Base-by-base conservation (phyloP, 2,329 filamentous ascomycete species). In the Fusarium hostae region DNA sequence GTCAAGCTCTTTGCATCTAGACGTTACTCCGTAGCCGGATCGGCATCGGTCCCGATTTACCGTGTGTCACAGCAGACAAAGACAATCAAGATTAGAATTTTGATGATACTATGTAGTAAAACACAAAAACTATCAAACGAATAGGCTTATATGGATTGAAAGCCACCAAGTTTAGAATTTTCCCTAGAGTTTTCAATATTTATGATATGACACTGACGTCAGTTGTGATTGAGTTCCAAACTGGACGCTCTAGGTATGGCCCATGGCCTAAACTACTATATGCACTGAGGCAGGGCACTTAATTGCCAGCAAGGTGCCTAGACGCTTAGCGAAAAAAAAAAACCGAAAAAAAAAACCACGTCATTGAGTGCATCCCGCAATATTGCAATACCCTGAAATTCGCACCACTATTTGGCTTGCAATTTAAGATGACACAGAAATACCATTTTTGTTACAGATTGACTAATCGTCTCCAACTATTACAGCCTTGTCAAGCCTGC, bases 21-120 rank as follows among this genome's bases (percentile, higher is more conserved):
- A 58, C 41, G 16, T 41, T 62, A 41, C 65, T 68, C 65, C 65
- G 69, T 47, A 62, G 54, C 52, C 55, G 65, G 64, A 72, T 72
- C 69, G 69, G 69, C 44, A 72, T 70, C 50, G 43, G 59, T 45
- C 45, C 69, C 69, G 69, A 57, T 60, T 70, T 65, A 56, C 64
- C 54, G 63, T 65, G 47, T 56, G 34, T 66, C 52, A 52, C 43
- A 47, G 26, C n/a, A 51, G n/a, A 24, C 44, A 32, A 37, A 41
- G 30, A 43, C 24, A 30, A 15, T 30, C 51, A 24, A 30, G 30
- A 40, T 40, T 12, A 22, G 30, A 18, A 45, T 48, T n/a, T 18
- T 28, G 9, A 24, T 18, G 30, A 15, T 37, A 26, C 26, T 26
- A 26, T 26, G 26, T 26, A 26, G 26, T 26, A 32, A 24, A 37